A percentile compares a stretch with the other conserved stretches of the same genome.
phyloP scores from a whole-genome alignment of 2,329 filamentous ascomycete species.

The Claviceps citrina region DNA sequence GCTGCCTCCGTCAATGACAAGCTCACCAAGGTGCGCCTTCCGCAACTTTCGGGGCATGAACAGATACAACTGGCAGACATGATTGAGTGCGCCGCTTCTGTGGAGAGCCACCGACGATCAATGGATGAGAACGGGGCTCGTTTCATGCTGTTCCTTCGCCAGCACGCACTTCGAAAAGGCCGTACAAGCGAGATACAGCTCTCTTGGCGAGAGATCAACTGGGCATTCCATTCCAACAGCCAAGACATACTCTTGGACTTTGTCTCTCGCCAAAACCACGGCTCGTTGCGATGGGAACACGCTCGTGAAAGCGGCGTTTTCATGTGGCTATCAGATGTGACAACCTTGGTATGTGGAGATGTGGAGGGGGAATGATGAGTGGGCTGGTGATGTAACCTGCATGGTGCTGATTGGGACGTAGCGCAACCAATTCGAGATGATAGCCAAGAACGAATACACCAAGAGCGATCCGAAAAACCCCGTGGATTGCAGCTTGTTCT shows the following conservation, averaged over 20 bases:
- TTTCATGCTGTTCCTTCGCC: conserved; percentile 76
- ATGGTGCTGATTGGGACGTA: conserved; percentile 10
- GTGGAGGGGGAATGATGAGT: not conserved
- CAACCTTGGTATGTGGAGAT: conserved; percentile 50
- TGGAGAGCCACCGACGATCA: conserved; percentile 74
- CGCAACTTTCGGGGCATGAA: conserved; percentile 68
- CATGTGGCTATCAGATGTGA: conserved; percentile 77
- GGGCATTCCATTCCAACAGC: conserved; percentile 70
- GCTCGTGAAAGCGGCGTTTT: conserved; percentile 80
- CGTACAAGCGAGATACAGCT: conserved; percentile 50
- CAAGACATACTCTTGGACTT: conserved; percentile 85
- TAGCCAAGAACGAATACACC: conserved; percentile 87
- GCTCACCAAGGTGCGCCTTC: conserved; percentile 57
- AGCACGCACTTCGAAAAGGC: conserved; percentile 56
- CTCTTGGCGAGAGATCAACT: conserved; percentile 66
- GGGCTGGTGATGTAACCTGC: too few relatives aligned
- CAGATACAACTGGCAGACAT: conserved; percentile 77
- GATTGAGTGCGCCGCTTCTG: conserved; percentile 66
- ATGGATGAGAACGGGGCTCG: conserved; percentile 82
- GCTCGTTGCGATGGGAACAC: conserved; percentile 67
- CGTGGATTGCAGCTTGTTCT: conserved; percentile 79
- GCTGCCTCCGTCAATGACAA: conserved; percentile 60
- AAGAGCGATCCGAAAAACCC: conserved; percentile 78
- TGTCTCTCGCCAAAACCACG: conserved; percentile 63
- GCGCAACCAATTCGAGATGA: conserved; percentile 62